A percentile compares a stretch with the other conserved stretches of the same genome.
Evolutionary conservation across 1,284 basidiomycete species (phyloP).

Genomic region (Inonotus obliquus): DNA sequence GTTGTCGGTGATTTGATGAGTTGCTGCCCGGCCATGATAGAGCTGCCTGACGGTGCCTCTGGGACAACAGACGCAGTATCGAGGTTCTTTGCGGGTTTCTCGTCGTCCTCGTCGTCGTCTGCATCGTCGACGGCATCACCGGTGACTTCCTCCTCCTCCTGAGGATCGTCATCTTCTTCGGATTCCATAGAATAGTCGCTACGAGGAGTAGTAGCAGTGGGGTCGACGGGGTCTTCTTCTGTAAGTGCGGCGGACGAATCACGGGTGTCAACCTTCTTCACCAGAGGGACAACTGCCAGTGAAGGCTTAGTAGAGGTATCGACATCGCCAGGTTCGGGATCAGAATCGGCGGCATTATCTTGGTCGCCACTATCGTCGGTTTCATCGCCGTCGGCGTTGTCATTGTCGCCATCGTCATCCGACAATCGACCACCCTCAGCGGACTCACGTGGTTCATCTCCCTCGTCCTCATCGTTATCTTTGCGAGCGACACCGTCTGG

Average conservation of each 20-base stretch:
- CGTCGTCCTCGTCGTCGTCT: conserved; percentile 22
- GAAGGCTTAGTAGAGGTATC: conserved; percentile 15
- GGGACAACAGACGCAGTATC: conserved; percentile 39
- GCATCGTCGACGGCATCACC: conserved; percentile 23
- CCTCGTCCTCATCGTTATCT: conserved; percentile 21
- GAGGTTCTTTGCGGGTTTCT: conserved; percentile 30
- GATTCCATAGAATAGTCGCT: conserved; percentile 28
- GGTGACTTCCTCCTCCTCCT: conserved; percentile 8
- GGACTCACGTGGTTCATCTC: not conserved
- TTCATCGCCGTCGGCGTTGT: not conserved
- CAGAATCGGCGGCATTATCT: conserved; percentile 5
- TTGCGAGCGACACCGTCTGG: conserved; percentile 28
- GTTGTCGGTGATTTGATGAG: conserved; percentile 37
- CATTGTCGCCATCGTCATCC: conserved; percentile 7
- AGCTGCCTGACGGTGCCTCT: conserved; percentile 40
- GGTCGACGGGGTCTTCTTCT: conserved; percentile 24
- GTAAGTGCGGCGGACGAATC: conserved; percentile 22
- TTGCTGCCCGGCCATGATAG: conserved; percentile 47
- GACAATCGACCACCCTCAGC: not conserved
- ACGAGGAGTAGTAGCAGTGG: not conserved
- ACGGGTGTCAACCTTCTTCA: conserved; percentile 3
- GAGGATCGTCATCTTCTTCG: conserved; percentile 27
- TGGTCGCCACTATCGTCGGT: conserved; percentile 10
- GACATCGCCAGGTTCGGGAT: conserved; percentile 22
- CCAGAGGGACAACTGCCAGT: not conserved